Evolutionary conservation across 306 rosid genomes (phyloP).

Genomic region (Sicyos baderoa): DNA sequence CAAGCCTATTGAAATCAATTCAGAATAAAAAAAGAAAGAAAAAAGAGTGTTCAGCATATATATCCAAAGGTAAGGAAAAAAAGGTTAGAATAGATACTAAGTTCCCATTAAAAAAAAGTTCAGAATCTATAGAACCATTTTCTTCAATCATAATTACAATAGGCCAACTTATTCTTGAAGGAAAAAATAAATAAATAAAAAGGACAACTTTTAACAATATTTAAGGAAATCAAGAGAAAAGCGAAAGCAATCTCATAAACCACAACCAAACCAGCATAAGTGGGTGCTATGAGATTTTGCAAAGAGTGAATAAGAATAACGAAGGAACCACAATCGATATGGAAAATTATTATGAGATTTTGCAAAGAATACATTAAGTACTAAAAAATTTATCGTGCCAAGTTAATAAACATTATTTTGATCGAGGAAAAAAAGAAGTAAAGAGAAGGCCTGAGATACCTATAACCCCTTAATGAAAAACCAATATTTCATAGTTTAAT

Average conservation of each 20-base stretch:
- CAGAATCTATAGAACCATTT: neutral
- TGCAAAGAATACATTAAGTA: neutral
- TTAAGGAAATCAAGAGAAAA: neutral
- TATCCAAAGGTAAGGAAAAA: neutral
- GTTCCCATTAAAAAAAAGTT: neutral
- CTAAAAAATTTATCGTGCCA: neutral
- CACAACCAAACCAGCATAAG: neutral
- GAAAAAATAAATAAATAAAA: too few relatives aligned
- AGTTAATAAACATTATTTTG: neutral
- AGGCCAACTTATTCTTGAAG: neutral
- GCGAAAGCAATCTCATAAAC: neutral
- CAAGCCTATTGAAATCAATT: constrained; percentile 36
- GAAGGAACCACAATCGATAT: neutral
- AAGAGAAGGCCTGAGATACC: neutral
- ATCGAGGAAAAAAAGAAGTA: neutral
- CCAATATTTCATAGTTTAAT: neutral
- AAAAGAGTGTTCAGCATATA: neutral
- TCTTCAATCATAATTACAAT: neutral
- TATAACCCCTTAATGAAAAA: neutral
- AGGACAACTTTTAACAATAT: neutral
- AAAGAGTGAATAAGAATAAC: neutral
- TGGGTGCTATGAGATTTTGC: neutral
- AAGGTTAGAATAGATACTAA: neutral
- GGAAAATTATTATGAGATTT: neutral
- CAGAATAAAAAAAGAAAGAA: neutral